Evolutionary conservation across 2,329 filamentous ascomycete genomes (phyloP), one percentile per base, ranked within the genome.

Genomic region (Botryotinia calthae): DNA sequence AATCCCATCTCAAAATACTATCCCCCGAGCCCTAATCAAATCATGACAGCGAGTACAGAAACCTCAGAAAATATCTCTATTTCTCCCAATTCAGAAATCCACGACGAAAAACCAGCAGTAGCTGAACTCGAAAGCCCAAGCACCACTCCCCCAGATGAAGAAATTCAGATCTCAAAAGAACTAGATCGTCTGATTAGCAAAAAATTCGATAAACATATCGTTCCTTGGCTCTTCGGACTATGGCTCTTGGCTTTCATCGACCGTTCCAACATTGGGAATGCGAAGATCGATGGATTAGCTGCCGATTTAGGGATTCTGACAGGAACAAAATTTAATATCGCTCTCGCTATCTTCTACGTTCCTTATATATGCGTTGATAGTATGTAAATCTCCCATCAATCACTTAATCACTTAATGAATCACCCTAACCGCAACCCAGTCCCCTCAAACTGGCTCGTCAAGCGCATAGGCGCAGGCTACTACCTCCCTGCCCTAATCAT

Each of bases 271-370:
- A 71, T 71, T 7, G 69, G 87, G 65, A 89, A 90, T 77, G 89
- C 89, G 61, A 85, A 85, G 61, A 87, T 90, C 67, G 88, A 88
- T 66, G 88, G 88, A 77, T 87, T 91, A 86, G 86, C 89, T 74
- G 83, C 83, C 40, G 89, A 91, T 78, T 83, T 90, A 37, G 84
- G 88, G 5, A 66, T 71, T 28, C 75, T 81, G 40, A 77, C 73
- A 75, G 84, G 86, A 0, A 78, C 78, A 12, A 86, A 85, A 82
- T 91, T 90, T 81, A 85, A 87, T 73, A 90, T 87, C 87, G 82
- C 88, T 9, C 83, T 91, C 40, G 85, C 85, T n/a, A 83, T 87
- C 68, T 91, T 91, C 74, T 90, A 91, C 81, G 81, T 88, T 56
- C 83, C 88, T 28, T 91, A 91, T 80, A 88, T 90, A 72, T 80